Evolutionary conservation across 1,284 basidiomycete genomes (phyloP).

Genomic region (Heterobasidion irregulare): DNA sequence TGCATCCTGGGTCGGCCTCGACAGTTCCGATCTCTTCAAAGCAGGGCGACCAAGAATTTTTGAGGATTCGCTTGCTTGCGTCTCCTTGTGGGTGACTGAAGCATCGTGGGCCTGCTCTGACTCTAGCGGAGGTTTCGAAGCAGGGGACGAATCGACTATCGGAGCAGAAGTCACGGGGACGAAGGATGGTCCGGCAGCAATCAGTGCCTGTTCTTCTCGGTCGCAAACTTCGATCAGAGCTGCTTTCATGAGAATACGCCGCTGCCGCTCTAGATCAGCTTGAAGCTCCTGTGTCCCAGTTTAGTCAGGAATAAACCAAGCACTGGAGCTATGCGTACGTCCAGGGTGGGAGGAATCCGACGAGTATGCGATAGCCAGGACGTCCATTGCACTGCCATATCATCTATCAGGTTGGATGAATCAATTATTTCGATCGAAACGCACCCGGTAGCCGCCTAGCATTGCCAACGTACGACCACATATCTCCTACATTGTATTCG

Average conservation of each 20-base stretch:
- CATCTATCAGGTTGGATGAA: neutral
- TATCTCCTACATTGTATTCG: too few relatives aligned
- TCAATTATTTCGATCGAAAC: too few relatives aligned
- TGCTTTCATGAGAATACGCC: slow-evolving; percentile 15
- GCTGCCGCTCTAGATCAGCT: slow-evolving; percentile 15
- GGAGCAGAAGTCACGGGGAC: neutral
- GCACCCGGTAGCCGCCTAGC: too few relatives aligned
- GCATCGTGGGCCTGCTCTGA: too few relatives aligned
- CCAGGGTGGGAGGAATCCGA: slow-evolving; percentile 13
- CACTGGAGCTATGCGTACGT: slow-evolving; percentile 10
- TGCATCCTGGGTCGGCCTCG: slow-evolving; percentile 3
- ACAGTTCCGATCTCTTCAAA: neutral
- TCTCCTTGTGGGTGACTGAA: too few relatives aligned
- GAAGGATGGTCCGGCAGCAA: neutral
- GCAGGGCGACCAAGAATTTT: neutral
- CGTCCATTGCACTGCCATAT: slow-evolving; percentile 18
- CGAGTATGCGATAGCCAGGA: slow-evolving; percentile 21
- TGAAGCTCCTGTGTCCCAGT: slow-evolving; percentile 15
- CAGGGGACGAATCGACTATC: too few relatives aligned
- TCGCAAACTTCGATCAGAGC: slow-evolving; percentile 16
- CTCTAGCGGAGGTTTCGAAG: too few relatives aligned
- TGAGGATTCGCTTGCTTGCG: neutral
- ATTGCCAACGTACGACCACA: too few relatives aligned
- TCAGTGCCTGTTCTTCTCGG: slow-evolving; percentile 14
- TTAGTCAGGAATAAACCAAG: neutral